A percentile compares a stretch with the other conserved stretches of the same genome.
phyloP scores from a whole-genome alignment of 495 filamentous ascomycete genomes.

The Glarea lozoyensis region DNA sequence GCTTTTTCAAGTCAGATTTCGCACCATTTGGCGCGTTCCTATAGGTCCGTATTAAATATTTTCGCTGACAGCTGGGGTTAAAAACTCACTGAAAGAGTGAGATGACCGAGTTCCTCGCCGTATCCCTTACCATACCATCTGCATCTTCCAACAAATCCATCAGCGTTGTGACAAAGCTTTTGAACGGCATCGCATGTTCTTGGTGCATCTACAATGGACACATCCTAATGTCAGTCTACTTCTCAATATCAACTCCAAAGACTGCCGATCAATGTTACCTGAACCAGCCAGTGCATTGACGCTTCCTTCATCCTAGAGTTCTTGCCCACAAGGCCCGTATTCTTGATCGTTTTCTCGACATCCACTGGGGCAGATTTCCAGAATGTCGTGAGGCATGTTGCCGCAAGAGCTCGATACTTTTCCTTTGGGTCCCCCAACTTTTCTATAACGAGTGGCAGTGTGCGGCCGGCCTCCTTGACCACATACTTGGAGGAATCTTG shows the following conservation, averaged over 20 bases:
- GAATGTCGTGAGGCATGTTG: conserved; percentile 65
- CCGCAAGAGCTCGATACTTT: conserved; percentile 60
- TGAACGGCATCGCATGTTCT: conserved; percentile 67
- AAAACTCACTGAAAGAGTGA: conserved; percentile 67
- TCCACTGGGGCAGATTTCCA: conserved; percentile 59
- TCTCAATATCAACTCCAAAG: background rate
- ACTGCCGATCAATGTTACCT: conserved; percentile 28
- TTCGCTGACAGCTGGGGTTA: background rate
- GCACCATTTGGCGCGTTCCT: conserved; percentile 73
- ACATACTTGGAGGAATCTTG: conserved; percentile 69
- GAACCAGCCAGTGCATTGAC: conserved; percentile 75
- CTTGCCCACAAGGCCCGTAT: conserved; percentile 66
- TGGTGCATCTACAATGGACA: conserved; percentile 55
- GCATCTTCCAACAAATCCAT: conserved; percentile 86
- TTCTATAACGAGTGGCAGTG: conserved; percentile 67
- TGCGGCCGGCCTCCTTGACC: conserved; percentile 52
- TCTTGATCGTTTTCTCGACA: conserved; percentile 71
- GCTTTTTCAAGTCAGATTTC: conserved; percentile 79
- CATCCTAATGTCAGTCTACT: background rate
- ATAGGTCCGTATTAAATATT: conserved; percentile 7
- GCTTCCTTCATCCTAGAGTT: conserved; percentile 76
- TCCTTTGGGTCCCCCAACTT: conserved; percentile 86
- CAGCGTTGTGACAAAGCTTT: conserved; percentile 68
- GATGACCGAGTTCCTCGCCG: conserved; percentile 70
- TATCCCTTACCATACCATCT: conserved; percentile 75